Conservation (phyloP, 2,329 filamentous ascomycete genomes). For the Colletotrichum eremochloae region DNA sequence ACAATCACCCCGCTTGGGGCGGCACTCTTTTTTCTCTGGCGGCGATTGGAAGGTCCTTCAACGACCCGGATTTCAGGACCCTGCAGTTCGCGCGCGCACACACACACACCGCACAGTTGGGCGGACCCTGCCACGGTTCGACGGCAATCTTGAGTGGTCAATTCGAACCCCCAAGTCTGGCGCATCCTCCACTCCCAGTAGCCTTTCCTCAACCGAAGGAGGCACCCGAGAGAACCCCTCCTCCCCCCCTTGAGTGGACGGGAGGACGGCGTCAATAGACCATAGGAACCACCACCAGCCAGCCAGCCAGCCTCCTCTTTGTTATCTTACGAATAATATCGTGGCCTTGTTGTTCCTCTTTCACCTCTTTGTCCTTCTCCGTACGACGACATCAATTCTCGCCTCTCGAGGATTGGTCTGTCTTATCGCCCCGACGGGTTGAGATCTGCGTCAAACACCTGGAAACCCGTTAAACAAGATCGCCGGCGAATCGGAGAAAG, state of each 20-base stretch:
- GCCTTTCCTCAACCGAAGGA: constrained; percentile 12
- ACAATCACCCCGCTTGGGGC: neutral
- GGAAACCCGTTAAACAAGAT: neutral
- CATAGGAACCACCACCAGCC: neutral
- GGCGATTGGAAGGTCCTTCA: neutral
- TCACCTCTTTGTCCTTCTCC: neutral
- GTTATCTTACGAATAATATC: neutral
- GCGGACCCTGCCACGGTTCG: constrained; percentile 35
- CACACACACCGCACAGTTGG: constrained; percentile 32
- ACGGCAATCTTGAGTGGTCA: constrained; percentile 29
- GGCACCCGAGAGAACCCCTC: constrained; percentile 14
- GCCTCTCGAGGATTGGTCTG: neutral
- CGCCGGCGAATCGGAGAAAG: neutral
- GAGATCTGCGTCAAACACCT: constrained; percentile 6
- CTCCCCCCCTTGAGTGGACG: constrained; percentile 1
- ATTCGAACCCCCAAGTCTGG: constrained; percentile 1
- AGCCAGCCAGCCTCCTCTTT: constrained; percentile 17
- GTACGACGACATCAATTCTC: neutral
- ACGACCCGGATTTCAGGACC: constrained; percentile 9
- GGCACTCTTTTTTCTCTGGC: neutral
- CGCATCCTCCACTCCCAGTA: constrained; percentile 15
- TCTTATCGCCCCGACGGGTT: neutral
- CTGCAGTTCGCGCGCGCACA: constrained; percentile 18
- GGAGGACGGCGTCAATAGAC: constrained; percentile 3
- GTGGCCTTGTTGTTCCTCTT: neutral